phyloP scores from a whole-genome alignment of 1,284 basidiomycete genomes.

The Moesziomyces globuligerus region DNA sequence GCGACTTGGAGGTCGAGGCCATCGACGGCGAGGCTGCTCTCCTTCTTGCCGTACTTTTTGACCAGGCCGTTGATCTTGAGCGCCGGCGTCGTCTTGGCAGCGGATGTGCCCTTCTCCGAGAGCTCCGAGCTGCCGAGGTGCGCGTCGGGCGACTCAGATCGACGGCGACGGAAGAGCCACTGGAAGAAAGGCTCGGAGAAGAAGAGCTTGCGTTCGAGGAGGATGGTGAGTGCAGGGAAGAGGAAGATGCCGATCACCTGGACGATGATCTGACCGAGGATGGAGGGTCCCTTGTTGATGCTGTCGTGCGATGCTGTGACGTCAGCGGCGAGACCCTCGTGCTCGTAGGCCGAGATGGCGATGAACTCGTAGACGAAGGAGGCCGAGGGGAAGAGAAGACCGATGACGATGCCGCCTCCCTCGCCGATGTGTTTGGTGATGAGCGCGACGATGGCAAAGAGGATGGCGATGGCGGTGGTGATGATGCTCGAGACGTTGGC shows the following conservation, averaged over 20 bases:
- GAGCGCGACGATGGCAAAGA: slow-evolving; percentile 77
- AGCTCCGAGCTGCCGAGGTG: not conserved
- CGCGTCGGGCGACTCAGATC: not conserved
- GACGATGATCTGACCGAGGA: slow-evolving; percentile 71
- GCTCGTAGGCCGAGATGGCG: slow-evolving; percentile 76
- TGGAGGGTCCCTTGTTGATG: slow-evolving; percentile 69
- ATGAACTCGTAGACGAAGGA: slow-evolving; percentile 80
- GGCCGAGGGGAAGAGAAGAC: slow-evolving; percentile 78
- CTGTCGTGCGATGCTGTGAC: slow-evolving; percentile 68
- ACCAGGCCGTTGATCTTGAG: slow-evolving; percentile 29
- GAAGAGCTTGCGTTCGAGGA: slow-evolving; percentile 75
- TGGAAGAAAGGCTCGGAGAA: slow-evolving; percentile 71
- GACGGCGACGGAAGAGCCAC: slow-evolving; percentile 44
- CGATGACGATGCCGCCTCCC: slow-evolving; percentile 73
- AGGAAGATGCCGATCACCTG: slow-evolving; percentile 73
- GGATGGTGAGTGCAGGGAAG: slow-evolving; percentile 75
- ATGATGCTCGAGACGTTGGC: slow-evolving; percentile 78
- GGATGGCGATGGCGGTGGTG: slow-evolving; percentile 75
- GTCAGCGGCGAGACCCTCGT: slow-evolving; percentile 72
- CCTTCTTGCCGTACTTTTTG: slow-evolving; percentile 45
- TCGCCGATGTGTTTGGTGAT: slow-evolving; percentile 71
- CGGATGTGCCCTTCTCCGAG: slow-evolving; percentile 16
- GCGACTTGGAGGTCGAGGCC: slow-evolving; percentile 74
- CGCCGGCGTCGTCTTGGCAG: slow-evolving; percentile 18
- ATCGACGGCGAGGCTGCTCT: slow-evolving; percentile 65